Percentiles rank a stretch among this genome's conserved stretches.
These are phyloP conservation scores for Cryptococcus floricola DNA, from an alignment of 1,284 basidiomycete genomes.

Conservation along the genomic window DNA sequence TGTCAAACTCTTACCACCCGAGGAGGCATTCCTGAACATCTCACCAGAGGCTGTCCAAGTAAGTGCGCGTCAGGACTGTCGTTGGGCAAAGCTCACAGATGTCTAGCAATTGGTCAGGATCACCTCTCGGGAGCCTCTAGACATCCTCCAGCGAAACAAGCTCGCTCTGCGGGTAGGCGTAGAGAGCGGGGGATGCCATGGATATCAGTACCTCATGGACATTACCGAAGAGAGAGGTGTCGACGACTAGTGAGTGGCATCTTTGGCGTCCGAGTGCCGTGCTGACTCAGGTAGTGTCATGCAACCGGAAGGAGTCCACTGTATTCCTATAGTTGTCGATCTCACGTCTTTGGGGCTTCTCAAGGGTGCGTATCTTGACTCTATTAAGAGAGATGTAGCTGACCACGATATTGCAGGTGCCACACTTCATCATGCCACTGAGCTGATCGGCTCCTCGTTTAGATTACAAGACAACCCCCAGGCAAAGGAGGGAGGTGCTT, in stretches of 20 bases:
- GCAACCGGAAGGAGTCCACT: slow-evolving; percentile 34
- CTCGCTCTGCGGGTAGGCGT: slow-evolving; percentile 54
- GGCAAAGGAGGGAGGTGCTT: slow-evolving; percentile 54
- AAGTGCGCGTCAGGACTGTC: slow-evolving; percentile 8
- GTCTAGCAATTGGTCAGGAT: slow-evolving; percentile 45
- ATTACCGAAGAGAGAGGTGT: slow-evolving; percentile 50
- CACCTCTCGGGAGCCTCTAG: slow-evolving; percentile 44
- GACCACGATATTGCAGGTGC: slow-evolving; percentile 47
- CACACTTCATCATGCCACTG: slow-evolving; percentile 58
- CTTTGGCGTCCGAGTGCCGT: not conserved
- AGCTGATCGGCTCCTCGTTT: slow-evolving; percentile 57
- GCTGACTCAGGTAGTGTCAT: slow-evolving; percentile 27
- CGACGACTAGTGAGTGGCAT: slow-evolving; percentile 53
- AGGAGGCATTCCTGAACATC: slow-evolving; percentile 36
- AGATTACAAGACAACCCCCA: slow-evolving; percentile 56
- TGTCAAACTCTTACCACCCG: slow-evolving; percentile 31
- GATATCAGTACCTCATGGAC: slow-evolving; percentile 58
- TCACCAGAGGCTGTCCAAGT: slow-evolving; percentile 43
- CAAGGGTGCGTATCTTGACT: slow-evolving; percentile 33
- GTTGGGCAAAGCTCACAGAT: not conserved
- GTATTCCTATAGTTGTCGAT: slow-evolving; percentile 47
- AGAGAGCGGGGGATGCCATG: slow-evolving; percentile 58
- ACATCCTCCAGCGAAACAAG: slow-evolving; percentile 32
- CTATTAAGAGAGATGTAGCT: not conserved
- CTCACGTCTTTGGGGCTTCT: slow-evolving; percentile 44